Evolutionary conservation across 129 eudicot species (phyloP).

Genomic region (Escallonia rubra): DNA sequence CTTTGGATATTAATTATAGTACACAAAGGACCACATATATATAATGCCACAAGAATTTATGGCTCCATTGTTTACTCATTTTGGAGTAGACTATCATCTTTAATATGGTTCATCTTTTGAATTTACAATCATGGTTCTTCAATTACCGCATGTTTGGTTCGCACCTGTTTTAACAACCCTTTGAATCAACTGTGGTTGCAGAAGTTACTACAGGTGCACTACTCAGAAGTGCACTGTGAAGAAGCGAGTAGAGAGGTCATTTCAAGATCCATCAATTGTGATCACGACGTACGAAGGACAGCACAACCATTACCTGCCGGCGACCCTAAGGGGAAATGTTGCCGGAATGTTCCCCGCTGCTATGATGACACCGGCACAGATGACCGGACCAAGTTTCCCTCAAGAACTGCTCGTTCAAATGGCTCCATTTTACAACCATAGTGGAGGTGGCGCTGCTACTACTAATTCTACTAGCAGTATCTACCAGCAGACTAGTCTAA

Average conservation of each 20-base stretch:
- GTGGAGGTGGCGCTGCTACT: slow-evolving; percentile 11
- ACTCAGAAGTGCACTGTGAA: slow-evolving; percentile 88
- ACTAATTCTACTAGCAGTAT: background rate
- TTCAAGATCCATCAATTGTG: slow-evolving; percentile 75
- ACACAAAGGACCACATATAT: no score
- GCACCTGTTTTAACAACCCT: background rate
- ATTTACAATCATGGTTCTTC: no score
- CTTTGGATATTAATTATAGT: no score
- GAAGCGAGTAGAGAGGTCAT: slow-evolving; percentile 86
- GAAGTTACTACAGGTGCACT: slow-evolving; percentile 96
- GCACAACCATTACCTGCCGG: slow-evolving; percentile 87
- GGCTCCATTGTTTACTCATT: background rate
- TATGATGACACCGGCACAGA: slow-evolving; percentile 29
- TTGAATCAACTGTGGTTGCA: slow-evolving; percentile 12
- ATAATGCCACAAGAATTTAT: slow-evolving; percentile 1
- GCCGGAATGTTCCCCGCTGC: slow-evolving; percentile 53
- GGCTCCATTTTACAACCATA: slow-evolving; percentile 24
- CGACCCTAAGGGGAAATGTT: slow-evolving; percentile 62
- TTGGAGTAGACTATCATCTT: background rate
- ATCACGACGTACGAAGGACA: slow-evolving; percentile 91
- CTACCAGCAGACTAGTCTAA: slow-evolving; percentile 27
- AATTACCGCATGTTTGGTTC: no score
- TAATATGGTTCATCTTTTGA: no score
- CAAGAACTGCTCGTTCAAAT: slow-evolving; percentile 40
- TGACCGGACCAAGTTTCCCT: slow-evolving; percentile 28